Conservation (phyloP, 306 rosid genomes). For the Abrus precatorius region DNA sequence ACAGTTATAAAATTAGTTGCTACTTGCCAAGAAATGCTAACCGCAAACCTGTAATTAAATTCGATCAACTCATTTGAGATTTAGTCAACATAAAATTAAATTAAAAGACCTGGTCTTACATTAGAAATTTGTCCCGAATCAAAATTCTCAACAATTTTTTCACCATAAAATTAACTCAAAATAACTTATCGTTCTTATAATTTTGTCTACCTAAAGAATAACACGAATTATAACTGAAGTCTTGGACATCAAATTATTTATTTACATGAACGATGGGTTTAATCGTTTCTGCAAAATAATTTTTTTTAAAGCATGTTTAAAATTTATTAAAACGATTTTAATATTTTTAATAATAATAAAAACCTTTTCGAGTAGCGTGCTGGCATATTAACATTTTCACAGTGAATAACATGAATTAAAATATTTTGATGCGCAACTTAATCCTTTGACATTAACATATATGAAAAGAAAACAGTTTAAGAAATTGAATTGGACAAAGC, state of each 20-base stretch:
- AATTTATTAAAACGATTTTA: too few relatives aligned
- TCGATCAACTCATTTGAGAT: neutral
- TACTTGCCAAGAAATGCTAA: neutral
- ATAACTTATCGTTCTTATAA: neutral
- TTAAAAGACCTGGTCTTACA: neutral
- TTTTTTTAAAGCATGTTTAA: too few relatives aligned
- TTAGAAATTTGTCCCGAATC: neutral
- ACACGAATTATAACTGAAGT: too few relatives aligned
- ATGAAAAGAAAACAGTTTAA: neutral
- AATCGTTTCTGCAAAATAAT: too few relatives aligned
- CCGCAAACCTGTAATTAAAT: neutral
- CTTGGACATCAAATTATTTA: too few relatives aligned
- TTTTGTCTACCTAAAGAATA: neutral
- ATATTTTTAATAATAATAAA: too few relatives aligned
- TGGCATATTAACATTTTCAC: too few relatives aligned
- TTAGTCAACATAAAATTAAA: neutral
- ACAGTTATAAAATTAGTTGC: neutral
- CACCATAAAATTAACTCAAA: too few relatives aligned
- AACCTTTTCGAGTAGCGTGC: too few relatives aligned
- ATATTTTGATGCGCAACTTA: neutral
- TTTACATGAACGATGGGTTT: too few relatives aligned
- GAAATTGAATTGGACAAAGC: neutral
- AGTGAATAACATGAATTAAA: neutral
- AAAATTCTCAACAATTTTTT: neutral
- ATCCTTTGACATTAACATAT: neutral